Evolutionary conservation across 2,329 filamentous ascomycete genomes (phyloP), one percentile per base, ranked within the genome.

Genomic region (Ilyonectria robusta): DNA sequence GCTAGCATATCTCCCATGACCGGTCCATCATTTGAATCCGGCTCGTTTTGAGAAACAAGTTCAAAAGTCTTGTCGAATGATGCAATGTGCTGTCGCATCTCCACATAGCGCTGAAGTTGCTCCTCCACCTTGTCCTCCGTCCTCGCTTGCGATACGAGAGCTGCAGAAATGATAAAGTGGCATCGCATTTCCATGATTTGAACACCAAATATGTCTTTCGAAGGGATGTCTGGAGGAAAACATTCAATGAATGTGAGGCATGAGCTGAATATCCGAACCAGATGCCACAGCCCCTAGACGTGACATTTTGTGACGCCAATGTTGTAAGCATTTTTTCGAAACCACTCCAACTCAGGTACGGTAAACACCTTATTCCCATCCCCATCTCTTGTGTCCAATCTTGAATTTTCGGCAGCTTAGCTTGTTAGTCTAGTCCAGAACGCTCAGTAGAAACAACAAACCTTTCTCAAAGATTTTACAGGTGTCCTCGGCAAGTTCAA

Each of bases 291-390:
- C 26, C 86, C 78, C 84, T 92, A 91, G 1, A 65, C 70, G 3
- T 87, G 82, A 2, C 85, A 84, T 70, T 91, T 84, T 67, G 90
- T 89, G 5, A 95, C 80, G 0, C 90, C 91, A 7, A 94, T 78
- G 71, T 96, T 97, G 82, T 97, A 97, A 1, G 92, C 87, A 69
- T 93, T 95, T 69, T 91, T 91, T 42, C 91, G 92, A 77, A 97
- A 95, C 94, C 94, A 97, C 71, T 95, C 87, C 4, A 97, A 83
- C 73, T 97, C 94, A 3, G 84, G 78, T 0, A 85, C 65, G 1
- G 86, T 88, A 75, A 94, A 94, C 1, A 85, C 64, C 68, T 80
- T 87, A 35, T 80, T 78, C 9, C 82, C 83, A 19, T 81, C 73
- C 46, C 73, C 77, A 69, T 82, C 82, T 58, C 76, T 82, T 3